phyloP scores from a whole-genome alignment of 2,329 filamentous ascomycete genomes.

The Penicillium crustosum region DNA sequence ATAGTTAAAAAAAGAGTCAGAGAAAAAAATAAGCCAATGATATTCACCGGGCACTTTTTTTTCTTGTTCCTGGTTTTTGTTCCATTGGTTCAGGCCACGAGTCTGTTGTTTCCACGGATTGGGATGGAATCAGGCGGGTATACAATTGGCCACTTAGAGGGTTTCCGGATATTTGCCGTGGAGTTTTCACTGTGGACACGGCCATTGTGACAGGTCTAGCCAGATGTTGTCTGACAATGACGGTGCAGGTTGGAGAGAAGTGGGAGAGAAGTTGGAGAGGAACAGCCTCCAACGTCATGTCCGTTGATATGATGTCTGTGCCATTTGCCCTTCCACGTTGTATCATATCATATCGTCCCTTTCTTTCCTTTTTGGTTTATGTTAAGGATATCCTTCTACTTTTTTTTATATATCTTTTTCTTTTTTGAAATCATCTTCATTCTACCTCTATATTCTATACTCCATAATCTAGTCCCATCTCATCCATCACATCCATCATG shows the following conservation, averaged over 20 bases:
- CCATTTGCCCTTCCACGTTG: neutral
- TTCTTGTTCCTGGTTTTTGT: neutral
- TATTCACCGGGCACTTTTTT: neutral
- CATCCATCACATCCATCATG: slow-evolving; percentile 19
- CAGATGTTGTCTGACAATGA: slow-evolving; percentile 7
- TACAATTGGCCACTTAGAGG: neutral
- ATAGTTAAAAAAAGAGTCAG: neutral
- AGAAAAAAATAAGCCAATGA: too few species aligned
- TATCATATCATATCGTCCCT: slow-evolving; percentile 15
- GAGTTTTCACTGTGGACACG: slow-evolving; percentile 7
- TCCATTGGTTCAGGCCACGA: slow-evolving; percentile 11
- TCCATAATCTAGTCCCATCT: neutral
- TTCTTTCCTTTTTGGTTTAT: slow-evolving; percentile 9
- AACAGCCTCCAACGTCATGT: slow-evolving; percentile 28
- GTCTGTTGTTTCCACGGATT: slow-evolving; percentile 21
- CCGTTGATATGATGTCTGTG: neutral
- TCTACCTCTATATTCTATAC: neutral
- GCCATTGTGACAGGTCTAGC: neutral
- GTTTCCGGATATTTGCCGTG: neutral
- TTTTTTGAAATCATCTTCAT: neutral
- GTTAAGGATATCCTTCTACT: neutral
- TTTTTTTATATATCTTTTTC: neutral
- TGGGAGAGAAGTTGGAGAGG: slow-evolving; percentile 1
- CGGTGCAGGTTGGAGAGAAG: slow-evolving; percentile 3
- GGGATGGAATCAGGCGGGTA: neutral